These are phyloP conservation scores for Ichthyophthirius multifiliis DNA, from an alignment of 169 alveolate species.

Conservation along the genomic window DNA sequence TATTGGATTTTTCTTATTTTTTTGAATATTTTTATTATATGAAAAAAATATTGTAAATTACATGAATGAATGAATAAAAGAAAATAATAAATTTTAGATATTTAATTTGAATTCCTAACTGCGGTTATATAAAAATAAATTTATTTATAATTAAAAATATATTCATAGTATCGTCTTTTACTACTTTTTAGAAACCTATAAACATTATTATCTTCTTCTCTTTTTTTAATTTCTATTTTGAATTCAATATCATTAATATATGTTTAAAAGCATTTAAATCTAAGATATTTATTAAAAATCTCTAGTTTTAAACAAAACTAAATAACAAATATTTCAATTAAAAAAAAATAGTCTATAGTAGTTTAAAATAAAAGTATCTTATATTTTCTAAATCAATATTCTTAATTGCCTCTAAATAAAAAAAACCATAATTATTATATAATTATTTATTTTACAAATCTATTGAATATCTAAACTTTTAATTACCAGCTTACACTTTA, in stretches of 20 bases:
- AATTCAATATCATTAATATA: neutral
- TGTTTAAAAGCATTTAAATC: neutral
- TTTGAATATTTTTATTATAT: no score
- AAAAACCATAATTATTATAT: neutral
- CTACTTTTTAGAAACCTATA: neutral
- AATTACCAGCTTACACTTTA: constrained; percentile 49
- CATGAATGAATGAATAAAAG: no score
- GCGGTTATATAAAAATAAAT: no score
- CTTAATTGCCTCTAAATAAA: neutral
- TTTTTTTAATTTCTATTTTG: neutral
- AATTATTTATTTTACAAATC: neutral
- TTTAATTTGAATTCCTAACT: no score
- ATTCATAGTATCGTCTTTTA: neutral
- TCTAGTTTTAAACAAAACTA: neutral
- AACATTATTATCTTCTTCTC: neutral
- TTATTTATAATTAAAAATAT: neutral
- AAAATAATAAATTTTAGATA: no score
- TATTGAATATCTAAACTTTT: constrained; percentile 3
- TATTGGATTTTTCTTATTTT: no score
- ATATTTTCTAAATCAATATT: neutral
- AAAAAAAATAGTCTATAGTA: neutral
- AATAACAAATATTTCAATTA: neutral
- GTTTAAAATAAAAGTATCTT: neutral
- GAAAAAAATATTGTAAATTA: no score
- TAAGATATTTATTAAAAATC: neutral